Conservation (phyloP, 371 early-diverging fungal species). For the Mucor irregularis region DNA sequence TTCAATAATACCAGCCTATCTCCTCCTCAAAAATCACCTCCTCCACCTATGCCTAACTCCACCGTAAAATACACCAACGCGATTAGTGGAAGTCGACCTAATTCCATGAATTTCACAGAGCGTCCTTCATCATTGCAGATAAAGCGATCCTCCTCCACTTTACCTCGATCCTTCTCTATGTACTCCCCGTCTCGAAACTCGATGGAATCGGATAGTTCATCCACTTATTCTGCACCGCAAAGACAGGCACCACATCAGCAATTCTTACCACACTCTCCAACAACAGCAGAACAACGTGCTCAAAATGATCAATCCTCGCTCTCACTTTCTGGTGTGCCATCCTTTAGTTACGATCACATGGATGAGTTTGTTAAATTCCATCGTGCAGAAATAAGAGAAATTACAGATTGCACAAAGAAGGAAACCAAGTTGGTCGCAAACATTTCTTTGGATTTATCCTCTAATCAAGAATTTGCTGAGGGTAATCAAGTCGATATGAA, state of each 20-base stretch:
- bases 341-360: slow-evolving; percentile 40
- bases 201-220: slow-evolving; percentile 15
- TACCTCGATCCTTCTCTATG: slow-evolving; percentile 23
- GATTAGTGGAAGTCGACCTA: slow-evolving; percentile 2
- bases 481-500: slow-evolving; percentile 4
- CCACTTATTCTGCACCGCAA: slow-evolving; percentile 2
- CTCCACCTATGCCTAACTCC: background rate
- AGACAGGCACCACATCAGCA: background rate
- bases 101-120: slow-evolving; percentile 8
- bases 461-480: slow-evolving; percentile 31
- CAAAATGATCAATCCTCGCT: background rate
- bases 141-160: slow-evolving; percentile 1
- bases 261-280: background rate
- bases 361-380: slow-evolving; percentile 80
- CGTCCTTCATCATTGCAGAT: slow-evolving; percentile 23
- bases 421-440: slow-evolving; percentile 83
- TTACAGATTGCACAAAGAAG: slow-evolving; percentile 74
- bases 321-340: slow-evolving; percentile 11
- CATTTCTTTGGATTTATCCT: slow-evolving; percentile 55
- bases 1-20: slow-evolving; percentile 2
- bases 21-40: background rate
- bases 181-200: slow-evolving; percentile 15
- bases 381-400: slow-evolving; percentile 77
- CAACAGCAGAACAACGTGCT: slow-evolving; percentile 3
- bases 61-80: background rate